A percentile compares a stretch with the other conserved stretches of the same genome.
Conservation (phyloP, 2,329 filamentous ascomycete species). For the Claviceps africana region DNA sequence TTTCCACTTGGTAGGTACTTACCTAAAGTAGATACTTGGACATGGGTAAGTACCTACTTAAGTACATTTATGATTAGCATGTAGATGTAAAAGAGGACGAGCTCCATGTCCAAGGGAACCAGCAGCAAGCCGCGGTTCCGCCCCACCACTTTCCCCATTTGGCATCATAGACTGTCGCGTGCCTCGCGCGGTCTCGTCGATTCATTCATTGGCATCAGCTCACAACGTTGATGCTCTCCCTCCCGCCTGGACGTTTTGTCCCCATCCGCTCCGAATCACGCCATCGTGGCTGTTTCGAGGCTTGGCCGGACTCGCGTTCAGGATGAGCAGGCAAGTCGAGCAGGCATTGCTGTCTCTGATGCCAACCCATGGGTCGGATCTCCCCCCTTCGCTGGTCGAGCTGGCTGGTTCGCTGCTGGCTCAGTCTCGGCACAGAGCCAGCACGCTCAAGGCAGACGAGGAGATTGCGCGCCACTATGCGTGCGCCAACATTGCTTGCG, state of each 20-base stretch:
- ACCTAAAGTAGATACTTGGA: too few relatives aligned
- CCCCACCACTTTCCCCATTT: too few relatives aligned
- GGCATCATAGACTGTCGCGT: too few relatives aligned
- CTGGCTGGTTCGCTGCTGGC: slow-evolving; percentile 61
- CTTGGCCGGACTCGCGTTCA: not conserved
- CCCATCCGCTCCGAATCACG: not conserved
- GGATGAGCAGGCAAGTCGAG: slow-evolving; percentile 63
- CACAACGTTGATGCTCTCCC: not conserved
- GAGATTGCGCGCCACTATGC: slow-evolving; percentile 76
- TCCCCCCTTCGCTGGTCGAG: slow-evolving; percentile 57
- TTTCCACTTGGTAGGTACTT: too few relatives aligned
- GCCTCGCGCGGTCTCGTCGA: too few relatives aligned
- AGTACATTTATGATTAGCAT: too few relatives aligned
- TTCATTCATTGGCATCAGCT: too few relatives aligned
- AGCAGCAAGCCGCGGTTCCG: too few relatives aligned
- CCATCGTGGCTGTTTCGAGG: not conserved
- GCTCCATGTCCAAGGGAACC: too few relatives aligned
- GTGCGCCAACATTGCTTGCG: slow-evolving; percentile 81
- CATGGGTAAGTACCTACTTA: too few relatives aligned
- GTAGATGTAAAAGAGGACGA: too few relatives aligned
- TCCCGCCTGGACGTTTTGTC: not conserved
- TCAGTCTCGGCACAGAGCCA: slow-evolving; percentile 65
- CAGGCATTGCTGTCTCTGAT: slow-evolving; percentile 60
- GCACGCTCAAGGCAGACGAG: slow-evolving; percentile 68
- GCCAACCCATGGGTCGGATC: slow-evolving; percentile 52